These are phyloP conservation scores for Pseudofabraea citricarpa DNA, from an alignment of 2,329 filamentous ascomycete genomes.

Conservation along the genomic window DNA sequence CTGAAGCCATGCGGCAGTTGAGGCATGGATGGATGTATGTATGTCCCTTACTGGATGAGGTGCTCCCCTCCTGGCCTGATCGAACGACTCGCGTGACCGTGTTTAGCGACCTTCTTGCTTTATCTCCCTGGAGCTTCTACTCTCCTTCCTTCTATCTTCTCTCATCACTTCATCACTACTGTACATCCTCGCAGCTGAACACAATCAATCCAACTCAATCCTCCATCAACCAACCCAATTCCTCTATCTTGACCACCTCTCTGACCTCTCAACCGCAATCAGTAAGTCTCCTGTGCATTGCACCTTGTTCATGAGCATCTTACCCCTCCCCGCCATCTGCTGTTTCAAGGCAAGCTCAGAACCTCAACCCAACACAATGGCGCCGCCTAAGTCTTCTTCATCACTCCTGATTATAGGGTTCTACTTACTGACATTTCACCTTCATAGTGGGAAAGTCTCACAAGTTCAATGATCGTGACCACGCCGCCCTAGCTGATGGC, in stretches of 20 bases:
- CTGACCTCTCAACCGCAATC: slow-evolving; percentile 13
- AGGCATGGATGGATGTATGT: no score
- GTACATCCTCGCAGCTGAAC: slow-evolving; percentile 5
- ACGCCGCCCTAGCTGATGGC: slow-evolving; percentile 73
- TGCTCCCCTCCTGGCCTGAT: no score
- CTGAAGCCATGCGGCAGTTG: no score
- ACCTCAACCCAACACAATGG: no score
- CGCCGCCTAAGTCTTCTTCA: no score
- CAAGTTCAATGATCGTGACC: slow-evolving; percentile 92
- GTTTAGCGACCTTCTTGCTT: neutral
- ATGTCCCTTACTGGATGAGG: neutral
- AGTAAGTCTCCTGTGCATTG: slow-evolving; percentile 18
- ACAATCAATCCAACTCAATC: slow-evolving; percentile 3
- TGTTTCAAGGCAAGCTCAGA: no score
- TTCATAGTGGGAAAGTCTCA: slow-evolving; percentile 88
- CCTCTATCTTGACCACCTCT: neutral
- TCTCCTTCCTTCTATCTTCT: slow-evolving; percentile 3
- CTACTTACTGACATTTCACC: neutral
- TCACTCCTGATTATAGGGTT: slow-evolving; percentile 12
- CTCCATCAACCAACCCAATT: slow-evolving; percentile 3
- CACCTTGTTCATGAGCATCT: slow-evolving; percentile 4
- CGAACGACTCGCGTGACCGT: no score
- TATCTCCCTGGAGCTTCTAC: neutral
- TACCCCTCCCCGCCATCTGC: slow-evolving; percentile 10
- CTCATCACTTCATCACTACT: slow-evolving; percentile 11